These are phyloP conservation scores for Tetrahymena elliotti DNA, from an alignment of 73 alveolate species.

Conservation along the genomic window DNA sequence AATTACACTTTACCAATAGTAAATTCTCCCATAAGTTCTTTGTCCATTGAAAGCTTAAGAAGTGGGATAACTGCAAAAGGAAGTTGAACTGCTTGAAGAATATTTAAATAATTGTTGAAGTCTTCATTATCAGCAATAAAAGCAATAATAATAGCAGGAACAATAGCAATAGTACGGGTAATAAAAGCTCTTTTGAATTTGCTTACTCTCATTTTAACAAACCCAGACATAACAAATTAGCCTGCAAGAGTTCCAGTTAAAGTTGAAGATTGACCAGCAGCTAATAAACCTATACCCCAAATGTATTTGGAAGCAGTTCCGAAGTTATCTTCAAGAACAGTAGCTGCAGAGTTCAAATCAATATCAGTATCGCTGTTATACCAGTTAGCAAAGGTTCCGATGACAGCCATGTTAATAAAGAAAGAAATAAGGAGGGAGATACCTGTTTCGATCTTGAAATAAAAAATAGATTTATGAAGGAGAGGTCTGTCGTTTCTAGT, in stretches of 20 bases:
- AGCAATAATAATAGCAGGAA: conserved; percentile 59
- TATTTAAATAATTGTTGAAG: conserved; percentile 4
- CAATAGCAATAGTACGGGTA: conserved; percentile 58
- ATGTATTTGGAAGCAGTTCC: conserved; percentile 45
- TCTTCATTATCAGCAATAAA: conserved; percentile 22
- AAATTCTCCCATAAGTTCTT: conserved; percentile 51
- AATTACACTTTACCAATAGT: neutral
- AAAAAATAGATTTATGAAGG: conserved; percentile 41
- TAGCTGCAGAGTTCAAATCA: conserved; percentile 32
- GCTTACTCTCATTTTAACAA: conserved; percentile 46
- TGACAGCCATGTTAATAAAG: conserved; percentile 56
- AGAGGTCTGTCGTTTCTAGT: neutral
- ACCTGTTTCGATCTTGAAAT: conserved; percentile 44
- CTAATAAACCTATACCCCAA: conserved; percentile 70
- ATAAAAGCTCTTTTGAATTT: conserved; percentile 49
- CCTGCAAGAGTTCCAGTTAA: conserved; percentile 81
- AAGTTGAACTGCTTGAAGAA: conserved; percentile 43
- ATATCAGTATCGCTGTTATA: conserved; percentile 27
- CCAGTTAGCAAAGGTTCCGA: conserved; percentile 62
- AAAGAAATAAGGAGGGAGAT: conserved; percentile 51
- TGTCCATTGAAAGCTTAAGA: conserved; percentile 49
- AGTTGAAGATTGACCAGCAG: conserved; percentile 81
- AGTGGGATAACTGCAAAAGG: conserved; percentile 70
- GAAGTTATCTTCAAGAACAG: conserved; percentile 37
- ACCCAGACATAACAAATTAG: conserved; percentile 51